Conservation (phyloP, 805 yeast species). For the Komagataella pastoris region DNA sequence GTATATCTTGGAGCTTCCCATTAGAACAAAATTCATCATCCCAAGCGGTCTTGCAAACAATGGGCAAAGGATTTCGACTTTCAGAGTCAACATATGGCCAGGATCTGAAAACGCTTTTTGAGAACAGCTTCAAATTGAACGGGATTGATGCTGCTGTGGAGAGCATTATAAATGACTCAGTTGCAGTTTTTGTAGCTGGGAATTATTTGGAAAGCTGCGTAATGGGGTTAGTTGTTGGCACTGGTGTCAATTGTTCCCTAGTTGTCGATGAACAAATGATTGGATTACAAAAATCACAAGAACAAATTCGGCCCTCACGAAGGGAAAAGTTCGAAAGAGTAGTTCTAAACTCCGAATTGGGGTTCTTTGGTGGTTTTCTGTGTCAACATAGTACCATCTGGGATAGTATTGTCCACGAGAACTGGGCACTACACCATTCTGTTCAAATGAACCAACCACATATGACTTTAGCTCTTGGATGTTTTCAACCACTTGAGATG, state of each 20-base stretch:
- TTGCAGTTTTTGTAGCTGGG: slow-evolving; percentile 52
- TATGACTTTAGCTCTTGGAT: slow-evolving; percentile 10
- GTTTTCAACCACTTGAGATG: slow-evolving; percentile 45
- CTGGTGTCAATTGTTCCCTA: slow-evolving; percentile 51
- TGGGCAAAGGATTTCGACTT: slow-evolving; percentile 50
- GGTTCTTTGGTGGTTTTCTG: slow-evolving; percentile 35
- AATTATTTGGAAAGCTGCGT: slow-evolving; percentile 17
- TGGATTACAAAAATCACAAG: not conserved
- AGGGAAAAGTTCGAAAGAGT: slow-evolving; percentile 3
- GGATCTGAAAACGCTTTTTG: slow-evolving; percentile 29
- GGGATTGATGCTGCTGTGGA: slow-evolving; percentile 22
- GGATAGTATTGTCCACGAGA: slow-evolving; percentile 24
- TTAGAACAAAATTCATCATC: slow-evolving; percentile 25
- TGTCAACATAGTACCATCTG: slow-evolving; percentile 20
- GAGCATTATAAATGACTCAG: slow-evolving; percentile 46
- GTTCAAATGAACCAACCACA: slow-evolving; percentile 9
- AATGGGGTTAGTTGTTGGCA: slow-evolving; percentile 52
- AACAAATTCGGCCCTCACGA: not conserved
- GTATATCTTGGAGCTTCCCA: slow-evolving; percentile 49
- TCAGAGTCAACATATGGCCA: slow-evolving; percentile 24
- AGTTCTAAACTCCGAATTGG: slow-evolving; percentile 38
- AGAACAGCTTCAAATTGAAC: slow-evolving; percentile 14
- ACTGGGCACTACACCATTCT: slow-evolving; percentile 9
- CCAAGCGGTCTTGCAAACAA: slow-evolving; percentile 31
- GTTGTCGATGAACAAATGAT: slow-evolving; percentile 7